Percentiles rank a stretch among this genome's conserved stretches.
These are phyloP conservation scores for Cyathus striatus DNA, from an alignment of 768 basidiomycete species.

Conservation along the genomic window DNA sequence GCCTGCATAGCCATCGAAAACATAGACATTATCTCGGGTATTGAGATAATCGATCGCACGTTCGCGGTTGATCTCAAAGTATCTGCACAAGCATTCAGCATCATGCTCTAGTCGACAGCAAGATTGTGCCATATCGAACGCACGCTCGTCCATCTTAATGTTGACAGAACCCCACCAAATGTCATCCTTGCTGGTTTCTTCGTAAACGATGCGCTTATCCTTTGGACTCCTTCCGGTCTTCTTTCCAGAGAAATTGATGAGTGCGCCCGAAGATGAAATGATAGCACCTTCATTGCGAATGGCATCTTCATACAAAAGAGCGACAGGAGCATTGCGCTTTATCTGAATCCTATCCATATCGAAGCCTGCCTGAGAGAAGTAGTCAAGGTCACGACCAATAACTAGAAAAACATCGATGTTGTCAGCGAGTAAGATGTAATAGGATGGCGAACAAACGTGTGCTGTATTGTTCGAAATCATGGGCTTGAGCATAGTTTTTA, in stretches of 20 bases:
- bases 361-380: conserved; percentile 98
- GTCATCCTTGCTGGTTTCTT: conserved; percentile 93
- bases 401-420: conserved; percentile 41
- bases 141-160: conserved; percentile 97
- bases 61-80: conserved; percentile 99
- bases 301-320: conserved; percentile 94
- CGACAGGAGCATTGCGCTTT: conserved; percentile 88
- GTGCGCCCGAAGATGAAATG: conserved; percentile 90
- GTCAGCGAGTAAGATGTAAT: conserved; percentile 7
- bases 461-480: conserved; percentile 57
- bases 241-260: conserved; percentile 99
- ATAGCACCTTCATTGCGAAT: conserved; percentile 98
- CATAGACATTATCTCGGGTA: conserved; percentile 96
- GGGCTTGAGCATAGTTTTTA: conserved; percentile 75
- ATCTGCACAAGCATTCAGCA: conserved; percentile 37
- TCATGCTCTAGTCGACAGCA: conserved; percentile 2
- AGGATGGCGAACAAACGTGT: conserved; percentile 43
- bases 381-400: conserved; percentile 89
- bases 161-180: conserved; percentile 99
- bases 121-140: conserved; percentile 20
- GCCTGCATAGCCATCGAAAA: conserved; percentile 94
- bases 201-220: conserved; percentile 99
- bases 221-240: conserved; percentile 98
- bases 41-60: conserved; percentile 99
- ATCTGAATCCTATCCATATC: conserved; percentile 97